These are phyloP conservation scores for Umbelopsis sp. DNA, from an alignment of 371 early-diverging fungal species.

Conservation along the genomic window DNA sequence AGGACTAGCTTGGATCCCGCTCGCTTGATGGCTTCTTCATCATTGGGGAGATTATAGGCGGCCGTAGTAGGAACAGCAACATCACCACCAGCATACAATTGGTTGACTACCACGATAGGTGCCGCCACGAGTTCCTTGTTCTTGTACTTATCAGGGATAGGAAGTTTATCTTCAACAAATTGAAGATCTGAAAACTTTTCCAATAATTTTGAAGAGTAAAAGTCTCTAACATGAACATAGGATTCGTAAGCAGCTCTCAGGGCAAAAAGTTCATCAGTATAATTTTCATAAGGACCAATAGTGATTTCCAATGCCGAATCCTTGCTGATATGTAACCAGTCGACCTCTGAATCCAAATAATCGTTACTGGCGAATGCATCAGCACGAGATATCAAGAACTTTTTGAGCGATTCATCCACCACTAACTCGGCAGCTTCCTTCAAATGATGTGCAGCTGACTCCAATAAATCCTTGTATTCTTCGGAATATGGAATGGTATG, in stretches of 20 bases:
- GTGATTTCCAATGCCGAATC: slow-evolving; percentile 68
- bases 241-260: slow-evolving; percentile 75
- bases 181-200: slow-evolving; percentile 75
- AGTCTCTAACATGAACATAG: slow-evolving; percentile 78
- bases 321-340: slow-evolving; percentile 73
- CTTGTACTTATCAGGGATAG: slow-evolving; percentile 75
- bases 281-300: slow-evolving; percentile 80
- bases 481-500: slow-evolving; percentile 57
- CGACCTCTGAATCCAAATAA: slow-evolving; percentile 72
- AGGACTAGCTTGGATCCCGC: slow-evolving; percentile 80
- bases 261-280: slow-evolving; percentile 73
- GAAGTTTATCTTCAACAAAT: slow-evolving; percentile 72
- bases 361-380: slow-evolving; percentile 66
- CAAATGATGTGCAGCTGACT: slow-evolving; percentile 61
- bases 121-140: slow-evolving; percentile 70
- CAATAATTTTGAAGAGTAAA: slow-evolving; percentile 59
- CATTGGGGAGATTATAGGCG: slow-evolving; percentile 86
- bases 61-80: slow-evolving; percentile 73
- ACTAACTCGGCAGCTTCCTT: slow-evolving; percentile 66
- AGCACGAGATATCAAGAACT: slow-evolving; percentile 66
- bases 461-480: slow-evolving; percentile 66
- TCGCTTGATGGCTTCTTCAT: slow-evolving; percentile 75
- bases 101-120: slow-evolving; percentile 82
- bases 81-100: slow-evolving; percentile 76
- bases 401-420: slow-evolving; percentile 48